Evolutionary conservation across 1,284 basidiomycete genomes (phyloP).

Genomic region (Afroboletus lepidellus): DNA sequence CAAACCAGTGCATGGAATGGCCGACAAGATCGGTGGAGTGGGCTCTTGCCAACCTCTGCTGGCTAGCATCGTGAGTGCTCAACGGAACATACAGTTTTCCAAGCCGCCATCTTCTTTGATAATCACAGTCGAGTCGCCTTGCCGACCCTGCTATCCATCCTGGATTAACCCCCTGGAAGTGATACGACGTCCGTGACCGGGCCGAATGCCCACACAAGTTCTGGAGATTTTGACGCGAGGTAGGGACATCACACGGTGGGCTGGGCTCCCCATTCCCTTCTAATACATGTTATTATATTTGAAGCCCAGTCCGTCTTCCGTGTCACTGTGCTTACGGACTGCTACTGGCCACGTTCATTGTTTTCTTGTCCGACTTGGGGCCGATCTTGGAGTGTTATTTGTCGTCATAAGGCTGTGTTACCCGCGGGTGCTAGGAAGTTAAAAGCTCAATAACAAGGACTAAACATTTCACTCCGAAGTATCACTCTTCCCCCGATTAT

Average conservation of each 20-base stretch:
- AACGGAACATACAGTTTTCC: conserved; percentile 3
- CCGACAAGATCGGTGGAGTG: conserved; percentile 13
- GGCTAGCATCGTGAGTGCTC: neutral
- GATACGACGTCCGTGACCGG: neutral
- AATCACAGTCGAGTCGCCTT: neutral
- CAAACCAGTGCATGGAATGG: neutral
- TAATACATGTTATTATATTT: neutral
- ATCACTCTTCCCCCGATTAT: neutral
- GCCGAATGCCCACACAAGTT: neutral
- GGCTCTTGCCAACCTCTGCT: conserved; percentile 9
- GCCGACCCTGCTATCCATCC: neutral
- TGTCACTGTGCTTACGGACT: neutral
- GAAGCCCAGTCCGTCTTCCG: neutral
- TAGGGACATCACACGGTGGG: neutral
- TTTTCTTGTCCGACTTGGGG: neutral
- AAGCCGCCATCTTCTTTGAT: neutral
- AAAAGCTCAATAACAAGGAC: neutral
- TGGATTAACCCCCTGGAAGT: neutral
- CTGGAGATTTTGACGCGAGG: neutral
- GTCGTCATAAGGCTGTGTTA: conserved; percentile 18
- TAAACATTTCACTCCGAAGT: neutral
- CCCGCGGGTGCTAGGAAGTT: conserved; percentile 4
- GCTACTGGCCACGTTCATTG: neutral
- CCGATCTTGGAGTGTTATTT: neutral
- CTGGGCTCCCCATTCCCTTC: neutral